Percentiles rank a stretch among this genome's conserved stretches.
Conservation (phyloP, 148 eudicot species). For the Fagopyrum homotropicum region DNA sequence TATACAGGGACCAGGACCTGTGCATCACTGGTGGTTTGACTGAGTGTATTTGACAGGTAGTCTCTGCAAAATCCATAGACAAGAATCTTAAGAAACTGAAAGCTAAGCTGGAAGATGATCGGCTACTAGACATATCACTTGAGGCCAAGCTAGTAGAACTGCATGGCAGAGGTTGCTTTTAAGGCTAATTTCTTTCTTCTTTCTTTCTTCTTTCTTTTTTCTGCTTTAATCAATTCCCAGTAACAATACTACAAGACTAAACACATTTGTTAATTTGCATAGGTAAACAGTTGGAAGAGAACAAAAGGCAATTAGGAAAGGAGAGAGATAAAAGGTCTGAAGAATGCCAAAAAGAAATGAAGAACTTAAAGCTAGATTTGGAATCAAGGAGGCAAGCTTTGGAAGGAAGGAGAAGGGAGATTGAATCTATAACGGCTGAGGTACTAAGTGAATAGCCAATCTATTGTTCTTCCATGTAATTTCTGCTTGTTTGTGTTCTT, state of each 20-base stretch:
- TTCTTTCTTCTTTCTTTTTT: background rate
- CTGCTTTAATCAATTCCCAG: background rate
- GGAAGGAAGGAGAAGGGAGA: slow-evolving; percentile 44
- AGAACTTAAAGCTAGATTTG: slow-evolving; percentile 56
- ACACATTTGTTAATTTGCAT: slow-evolving; percentile 14
- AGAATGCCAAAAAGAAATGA: slow-evolving; percentile 46
- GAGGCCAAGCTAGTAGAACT: slow-evolving; percentile 67
- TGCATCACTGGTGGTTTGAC: background rate
- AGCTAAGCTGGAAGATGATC: slow-evolving; percentile 65
- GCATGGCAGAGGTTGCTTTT: slow-evolving; percentile 61
- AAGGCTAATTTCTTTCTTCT: slow-evolving; percentile 8
- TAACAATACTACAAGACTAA: background rate
- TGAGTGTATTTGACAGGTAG: slow-evolving; percentile 39
- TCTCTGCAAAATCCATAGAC: slow-evolving; percentile 61
- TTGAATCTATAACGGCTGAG: slow-evolving; percentile 57
- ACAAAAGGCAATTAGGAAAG: slow-evolving; percentile 50
- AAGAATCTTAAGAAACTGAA: slow-evolving; percentile 74
- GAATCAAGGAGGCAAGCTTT: slow-evolving; percentile 46
- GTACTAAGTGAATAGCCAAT: slow-evolving; percentile 25
- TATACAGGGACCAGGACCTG: background rate
- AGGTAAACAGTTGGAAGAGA: slow-evolving; percentile 63
- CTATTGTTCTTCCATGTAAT: background rate
- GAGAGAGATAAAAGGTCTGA: slow-evolving; percentile 47
- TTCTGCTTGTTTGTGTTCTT: background rate
- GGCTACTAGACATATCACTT: slow-evolving; percentile 55